These are phyloP conservation scores for Amanita phalloides DNA, from an alignment of 768 basidiomycete genomes.

Conservation along the genomic window DNA sequence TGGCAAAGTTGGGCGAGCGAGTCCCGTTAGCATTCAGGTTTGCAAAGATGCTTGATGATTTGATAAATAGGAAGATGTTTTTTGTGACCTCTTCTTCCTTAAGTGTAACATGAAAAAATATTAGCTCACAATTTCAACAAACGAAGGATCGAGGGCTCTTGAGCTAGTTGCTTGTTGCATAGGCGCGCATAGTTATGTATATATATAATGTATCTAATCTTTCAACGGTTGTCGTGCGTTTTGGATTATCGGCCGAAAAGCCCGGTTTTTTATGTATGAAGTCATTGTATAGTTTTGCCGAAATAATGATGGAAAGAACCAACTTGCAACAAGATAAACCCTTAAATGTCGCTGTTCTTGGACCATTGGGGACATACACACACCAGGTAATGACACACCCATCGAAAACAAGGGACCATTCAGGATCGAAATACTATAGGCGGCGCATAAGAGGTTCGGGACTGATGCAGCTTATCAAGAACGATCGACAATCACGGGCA, in stretches of 20 bases:
- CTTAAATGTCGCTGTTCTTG: constrained; percentile 42
- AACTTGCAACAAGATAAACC: neutral
- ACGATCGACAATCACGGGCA: constrained; percentile 24
- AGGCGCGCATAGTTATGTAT: too few relatives aligned
- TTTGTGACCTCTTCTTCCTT: constrained; percentile 9
- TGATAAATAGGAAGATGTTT: constrained; percentile 27
- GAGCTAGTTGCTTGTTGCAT: too few relatives aligned
- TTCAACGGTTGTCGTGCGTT: neutral
- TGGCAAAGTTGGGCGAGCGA: constrained; percentile 52
- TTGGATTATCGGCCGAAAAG: neutral
- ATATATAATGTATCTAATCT: neutral
- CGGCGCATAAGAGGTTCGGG: constrained; percentile 28
- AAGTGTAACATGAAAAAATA: neutral
- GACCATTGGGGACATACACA: constrained; percentile 63
- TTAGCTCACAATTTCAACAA: neutral
- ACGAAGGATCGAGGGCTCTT: neutral
- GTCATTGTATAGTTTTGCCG: too few relatives aligned
- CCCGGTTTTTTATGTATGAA: too few relatives aligned
- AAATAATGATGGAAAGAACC: neutral
- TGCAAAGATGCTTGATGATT: constrained; percentile 44
- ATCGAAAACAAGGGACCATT: neutral
- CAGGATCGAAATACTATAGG: constrained; percentile 15
- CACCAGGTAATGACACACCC: constrained; percentile 30
- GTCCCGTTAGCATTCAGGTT: constrained; percentile 57
- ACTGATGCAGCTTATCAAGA: constrained; percentile 21